phyloP scores from a whole-genome alignment of 1,284 basidiomycete genomes.

The Ceratobasidium sp. region DNA sequence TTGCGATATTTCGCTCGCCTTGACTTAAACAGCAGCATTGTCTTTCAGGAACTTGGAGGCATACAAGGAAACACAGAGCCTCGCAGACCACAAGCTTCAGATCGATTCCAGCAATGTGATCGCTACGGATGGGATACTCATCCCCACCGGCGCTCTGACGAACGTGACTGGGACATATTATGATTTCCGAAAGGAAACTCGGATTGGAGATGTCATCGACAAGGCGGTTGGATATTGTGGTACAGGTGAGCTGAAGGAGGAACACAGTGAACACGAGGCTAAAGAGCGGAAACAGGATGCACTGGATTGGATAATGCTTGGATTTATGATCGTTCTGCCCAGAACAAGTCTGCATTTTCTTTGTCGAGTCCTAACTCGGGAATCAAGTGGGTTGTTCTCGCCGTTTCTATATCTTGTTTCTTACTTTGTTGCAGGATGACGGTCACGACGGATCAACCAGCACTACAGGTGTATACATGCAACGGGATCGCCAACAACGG shows the following conservation, averaged over 20 bases:
- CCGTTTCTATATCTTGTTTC: not conserved
- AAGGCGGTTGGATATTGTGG: constrained; percentile 47
- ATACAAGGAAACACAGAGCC: constrained; percentile 61
- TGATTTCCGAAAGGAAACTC: constrained; percentile 61
- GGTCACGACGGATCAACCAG: constrained; percentile 60
- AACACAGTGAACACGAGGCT: not conserved
- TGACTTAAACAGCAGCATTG: not conserved
- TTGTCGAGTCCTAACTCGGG: constrained; percentile 62
- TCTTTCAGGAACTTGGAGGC: constrained; percentile 63
- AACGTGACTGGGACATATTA: constrained; percentile 59
- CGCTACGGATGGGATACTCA: constrained; percentile 60
- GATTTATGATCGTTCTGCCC: constrained; percentile 54
- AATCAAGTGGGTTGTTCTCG: constrained; percentile 57
- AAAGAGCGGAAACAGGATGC: constrained; percentile 53
- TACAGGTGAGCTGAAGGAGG: constrained; percentile 51
- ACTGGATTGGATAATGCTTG: constrained; percentile 63
- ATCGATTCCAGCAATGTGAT: constrained; percentile 59
- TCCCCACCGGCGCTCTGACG: constrained; percentile 61
- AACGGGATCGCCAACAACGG: constrained; percentile 55
- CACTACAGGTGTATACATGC: constrained; percentile 63
- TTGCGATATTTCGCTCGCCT: constrained; percentile 47
- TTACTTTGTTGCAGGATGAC: constrained; percentile 24
- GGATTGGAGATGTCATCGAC: constrained; percentile 52
- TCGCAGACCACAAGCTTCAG: constrained; percentile 59
- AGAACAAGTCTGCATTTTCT: constrained; percentile 52